Evolutionary conservation across 139 green algal species (phyloP), one percentile per base, ranked within the genome.

Genomic region (Picochlorum sp.): DNA sequence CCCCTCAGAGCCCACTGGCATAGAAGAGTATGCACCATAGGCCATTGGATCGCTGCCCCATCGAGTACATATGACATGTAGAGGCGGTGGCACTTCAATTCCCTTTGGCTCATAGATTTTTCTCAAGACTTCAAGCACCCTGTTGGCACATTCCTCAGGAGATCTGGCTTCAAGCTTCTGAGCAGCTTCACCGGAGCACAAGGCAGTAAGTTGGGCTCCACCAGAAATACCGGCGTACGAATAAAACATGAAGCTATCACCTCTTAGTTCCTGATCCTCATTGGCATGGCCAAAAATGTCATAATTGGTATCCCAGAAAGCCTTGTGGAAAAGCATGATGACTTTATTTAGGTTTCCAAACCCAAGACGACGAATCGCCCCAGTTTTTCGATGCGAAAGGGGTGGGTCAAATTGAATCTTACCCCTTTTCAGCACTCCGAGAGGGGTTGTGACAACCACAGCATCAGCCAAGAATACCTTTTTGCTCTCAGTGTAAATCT

Each of bases 221-320:
- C 85, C 85, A 44, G 80, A 80, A 47, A 86, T 74, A 55, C 57
- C 28, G 5, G 68, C 56, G 57, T 85, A 90, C 16, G 75, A 86
- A 79, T 97, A 97, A 64, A 96, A 96, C 4, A 97, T 76, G 71
- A 93, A 97, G 71, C 73, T 87, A 32, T 83, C 68, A n/a, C 90
- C 90, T 2, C 83, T 72, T 5, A 77, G 33, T n/a, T 49, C 41
- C 3, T 53, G 50, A 8, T 72, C 64, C 4, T 61, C 35, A 7
- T 67, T 33, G 14, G 96, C 67, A 29, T 74, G 76, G 1, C 85
- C 92, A 67, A 98, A 94, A 50, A 87, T 94, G 77, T 98, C 91
- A 1, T 76, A 28, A 3, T 41, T 31, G 7, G 70, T 35, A 35
- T 77, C 81, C 91, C 91, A 98, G 64, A 97, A 98, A n/a, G 64